Percentiles rank a stretch among this genome's conserved stretches.
Evolutionary conservation across 2,329 filamentous ascomycete genomes (phyloP).

Genomic region (Diplodia seriata): DNA sequence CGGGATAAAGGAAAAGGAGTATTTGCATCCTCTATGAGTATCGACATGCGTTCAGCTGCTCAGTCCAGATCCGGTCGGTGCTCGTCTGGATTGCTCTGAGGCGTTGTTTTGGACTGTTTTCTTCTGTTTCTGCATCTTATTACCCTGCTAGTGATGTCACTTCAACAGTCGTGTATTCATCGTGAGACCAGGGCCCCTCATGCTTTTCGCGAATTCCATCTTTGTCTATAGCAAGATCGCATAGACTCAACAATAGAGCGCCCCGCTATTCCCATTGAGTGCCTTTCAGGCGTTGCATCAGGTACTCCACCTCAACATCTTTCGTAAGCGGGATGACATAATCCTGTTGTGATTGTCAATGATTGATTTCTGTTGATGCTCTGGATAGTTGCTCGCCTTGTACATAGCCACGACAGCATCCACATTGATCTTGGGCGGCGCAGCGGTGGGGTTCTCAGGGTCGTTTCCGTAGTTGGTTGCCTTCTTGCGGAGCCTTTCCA

Average conservation of each 20-base stretch:
- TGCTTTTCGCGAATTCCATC: not conserved
- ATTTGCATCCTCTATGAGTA: no score
- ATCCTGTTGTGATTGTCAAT: slow-evolving; percentile 54
- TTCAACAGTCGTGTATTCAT: not conserved
- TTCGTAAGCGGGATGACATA: slow-evolving; percentile 98
- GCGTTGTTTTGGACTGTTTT: not conserved
- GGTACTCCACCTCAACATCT: slow-evolving; percentile 95
- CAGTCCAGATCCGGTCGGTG: no score
- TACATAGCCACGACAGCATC: slow-evolving; percentile 66
- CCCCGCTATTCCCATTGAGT: slow-evolving; percentile 53
- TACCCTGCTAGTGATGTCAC: not conserved
- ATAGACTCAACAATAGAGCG: not conserved
- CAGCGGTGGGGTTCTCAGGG: slow-evolving; percentile 68
- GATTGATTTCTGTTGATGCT: not conserved
- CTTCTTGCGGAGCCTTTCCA: slow-evolving; percentile 86
- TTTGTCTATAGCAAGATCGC: not conserved
- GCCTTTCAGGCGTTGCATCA: slow-evolving; percentile 85
- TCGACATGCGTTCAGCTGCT: no score
- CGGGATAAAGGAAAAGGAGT: no score
- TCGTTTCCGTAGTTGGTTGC: slow-evolving; percentile 93
- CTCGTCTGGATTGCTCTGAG: not conserved
- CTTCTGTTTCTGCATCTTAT: not conserved
- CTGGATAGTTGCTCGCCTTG: slow-evolving; percentile 64
- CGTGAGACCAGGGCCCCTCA: not conserved
- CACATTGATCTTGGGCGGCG: slow-evolving; percentile 83